Base-by-base conservation (phyloP, 2,329 filamentous ascomycete genomes). In the Acarospora socialis region DNA sequence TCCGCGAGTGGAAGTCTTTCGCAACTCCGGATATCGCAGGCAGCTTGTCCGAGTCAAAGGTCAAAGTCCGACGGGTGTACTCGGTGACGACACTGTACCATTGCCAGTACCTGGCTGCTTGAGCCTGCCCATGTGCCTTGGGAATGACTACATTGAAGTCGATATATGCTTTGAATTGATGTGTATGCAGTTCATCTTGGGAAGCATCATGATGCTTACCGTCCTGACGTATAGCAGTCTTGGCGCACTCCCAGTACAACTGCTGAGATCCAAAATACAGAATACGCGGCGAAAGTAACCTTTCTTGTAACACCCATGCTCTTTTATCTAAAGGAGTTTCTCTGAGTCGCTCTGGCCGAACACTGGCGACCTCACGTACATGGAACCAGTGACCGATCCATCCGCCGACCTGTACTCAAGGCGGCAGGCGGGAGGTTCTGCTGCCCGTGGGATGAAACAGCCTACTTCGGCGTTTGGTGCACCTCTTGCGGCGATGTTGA, bases 401-500 rank as follows among this genome's bases (percentile, higher is more conserved):
- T 12, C 17, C 13, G 17, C 15, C n/a, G 27, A 29, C 4, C 4
- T n/a, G 12, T 14, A 29, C n/a, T 14, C 4, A 7, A 4, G 12
- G 27, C 15, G 17, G 27, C 12, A 29, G 27, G 17, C 13, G 13
- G 5, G 13, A 15, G 27, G 17, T 12, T 23, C 21, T n/a, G 21
- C 21, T 23, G 8, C 21, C 21, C 21, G 8, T 23, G 21, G 21
- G n/a, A 23, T 23, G 21, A 23, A 23, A n/a, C 21, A 23, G 21
- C 21, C 21, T 8, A 8, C 21, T n/a, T 14, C 12, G 19, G 27
- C 5, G 16, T 14, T 29, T 29, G n/a, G n/a, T 12, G 4, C n/a
- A n/a, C 27, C 13, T 29, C 27, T 38, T 7, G 36, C 36, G 17
- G 36, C 33, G 3, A 38, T 18, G 20, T 35, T 38, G 14, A 35